Conservation (phyloP, 1,284 basidiomycete genomes). For the Coriolopsis trogii region DNA sequence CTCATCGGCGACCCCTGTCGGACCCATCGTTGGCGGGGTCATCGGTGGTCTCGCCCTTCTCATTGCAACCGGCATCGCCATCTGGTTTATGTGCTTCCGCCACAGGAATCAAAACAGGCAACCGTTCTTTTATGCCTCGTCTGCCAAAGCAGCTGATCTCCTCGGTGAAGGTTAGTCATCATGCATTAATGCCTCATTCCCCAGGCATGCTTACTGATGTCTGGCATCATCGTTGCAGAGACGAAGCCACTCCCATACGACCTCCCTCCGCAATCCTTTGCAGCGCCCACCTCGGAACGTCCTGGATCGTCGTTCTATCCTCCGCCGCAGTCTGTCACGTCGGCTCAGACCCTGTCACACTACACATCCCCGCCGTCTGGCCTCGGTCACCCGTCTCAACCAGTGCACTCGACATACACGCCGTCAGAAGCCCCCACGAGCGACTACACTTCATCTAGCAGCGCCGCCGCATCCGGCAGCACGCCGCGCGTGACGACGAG, state of each 20-base stretch:
- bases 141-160: slow-evolving; percentile 9
- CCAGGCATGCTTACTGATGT: background rate
- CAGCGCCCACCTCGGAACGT: background rate
- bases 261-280: background rate
- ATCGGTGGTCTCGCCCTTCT: slow-evolving; percentile 18
- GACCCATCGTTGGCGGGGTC: slow-evolving; percentile 22
- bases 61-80: slow-evolving; percentile 4
- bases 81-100: slow-evolving; percentile 18
- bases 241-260: slow-evolving; percentile 13
- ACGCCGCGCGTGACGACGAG: slow-evolving; percentile 1
- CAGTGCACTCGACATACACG: slow-evolving; percentile 4
- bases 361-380: slow-evolving; percentile 2
- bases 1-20: slow-evolving; percentile 7
- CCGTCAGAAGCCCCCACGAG: slow-evolving; percentile 13
- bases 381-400: background rate
- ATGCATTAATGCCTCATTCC: background rate
- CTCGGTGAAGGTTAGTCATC: slow-evolving; percentile 11
- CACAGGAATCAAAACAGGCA: slow-evolving; percentile 1
- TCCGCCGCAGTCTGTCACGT: background rate
- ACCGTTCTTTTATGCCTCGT: slow-evolving; percentile 18
- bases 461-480: slow-evolving; percentile 2
- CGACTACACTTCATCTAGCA: slow-evolving; percentile 9
- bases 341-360: background rate
- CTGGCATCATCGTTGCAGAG: slow-evolving; percentile 2
- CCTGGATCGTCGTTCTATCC: slow-evolving; percentile 1